Base-by-base conservation (phyloP, 2,329 filamentous ascomycete species). In the Xylogone sp. region DNA sequence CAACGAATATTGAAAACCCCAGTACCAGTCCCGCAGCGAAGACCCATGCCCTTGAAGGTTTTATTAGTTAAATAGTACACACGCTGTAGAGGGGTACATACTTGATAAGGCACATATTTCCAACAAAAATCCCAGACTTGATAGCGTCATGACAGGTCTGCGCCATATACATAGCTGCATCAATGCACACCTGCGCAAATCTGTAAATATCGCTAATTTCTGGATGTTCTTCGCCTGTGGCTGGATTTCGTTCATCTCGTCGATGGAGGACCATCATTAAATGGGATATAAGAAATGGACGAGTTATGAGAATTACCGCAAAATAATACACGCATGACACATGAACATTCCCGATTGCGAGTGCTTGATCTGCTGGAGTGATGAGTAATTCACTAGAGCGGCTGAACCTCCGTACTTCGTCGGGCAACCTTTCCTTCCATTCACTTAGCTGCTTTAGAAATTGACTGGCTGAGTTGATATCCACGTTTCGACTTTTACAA, bases 311-410 rank as follows among this genome's bases (percentile, higher is more conserved):
- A 31, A 55, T 57, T 16, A 57, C 51, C 7, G 50, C 46, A 27
- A 57, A 57, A 42, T 57, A 55, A 42, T 57, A 55, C 2, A 53
- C n/a, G 39, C 55, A 57, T 24, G 55, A 46, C n/a, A 55, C 46
- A 24, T 57, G 55, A n/a, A 55, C 48, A 42, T 51, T 55, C 10
- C 55, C 53, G 10, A 55, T 16, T 8, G 43, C 45, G 29, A 43
- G 21, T 48, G 31, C 45, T 3, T 43, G 49, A 9, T 46, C 45
- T 7, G n/a, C 42, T 42, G 22, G 34, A 21, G 3, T 39, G 18
- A 27, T 31, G 24, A 10, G 22, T 27, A 9, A 7, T 18, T 16
- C 34, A 18, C 4, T 16, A 21, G 21, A n/a, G 34, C 12, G 45
- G 27, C 5, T 18, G n/a, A 9, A 21, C 21, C 10, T 20, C n/a